These are phyloP conservation scores for Neofusicoccum cordaticola DNA, from an alignment of 2,329 filamentous ascomycete genomes.

Conservation along the genomic window DNA sequence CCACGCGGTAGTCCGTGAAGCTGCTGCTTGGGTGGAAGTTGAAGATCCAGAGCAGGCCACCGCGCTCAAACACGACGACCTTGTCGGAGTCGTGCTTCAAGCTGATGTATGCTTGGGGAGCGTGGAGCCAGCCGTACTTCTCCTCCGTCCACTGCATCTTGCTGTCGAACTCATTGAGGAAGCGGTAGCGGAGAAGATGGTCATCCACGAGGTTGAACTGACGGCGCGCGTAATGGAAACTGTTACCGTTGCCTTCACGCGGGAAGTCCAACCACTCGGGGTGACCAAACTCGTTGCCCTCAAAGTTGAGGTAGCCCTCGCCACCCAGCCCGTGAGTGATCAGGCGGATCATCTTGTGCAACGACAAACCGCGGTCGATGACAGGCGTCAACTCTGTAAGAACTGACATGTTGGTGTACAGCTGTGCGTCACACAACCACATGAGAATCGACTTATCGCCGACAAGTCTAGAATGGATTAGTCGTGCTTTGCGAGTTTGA, in stretches of 20 bases:
- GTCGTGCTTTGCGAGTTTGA: slow-evolving; percentile 93
- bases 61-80: slow-evolving; percentile 92
- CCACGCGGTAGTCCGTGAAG: slow-evolving; percentile 89
- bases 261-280: slow-evolving; percentile 99
- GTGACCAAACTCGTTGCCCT: slow-evolving; percentile 98
- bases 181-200: slow-evolving; percentile 77
- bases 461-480: slow-evolving; percentile 66
- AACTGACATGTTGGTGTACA: slow-evolving; percentile 97
- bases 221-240: slow-evolving; percentile 89
- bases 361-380: slow-evolving; percentile 84
- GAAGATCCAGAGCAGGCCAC: slow-evolving; percentile 87
- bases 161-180: slow-evolving; percentile 89
- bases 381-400: slow-evolving; percentile 79
- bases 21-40: slow-evolving; percentile 87
- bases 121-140: slow-evolving; percentile 87
- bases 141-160: slow-evolving; percentile 85
- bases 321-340: slow-evolving; percentile 88
- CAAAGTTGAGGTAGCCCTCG: slow-evolving; percentile 97
- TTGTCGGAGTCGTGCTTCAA: slow-evolving; percentile 94
- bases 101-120: slow-evolving; percentile 84
- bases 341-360: slow-evolving; percentile 97
- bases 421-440: slow-evolving; percentile 94
- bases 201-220: slow-evolving; percentile 94
- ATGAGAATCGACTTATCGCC: slow-evolving; percentile 97
- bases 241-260: slow-evolving; percentile 86